Base-by-base conservation (phyloP, 2,329 filamentous ascomycete species). In the Sporothrix inflata region DNA sequence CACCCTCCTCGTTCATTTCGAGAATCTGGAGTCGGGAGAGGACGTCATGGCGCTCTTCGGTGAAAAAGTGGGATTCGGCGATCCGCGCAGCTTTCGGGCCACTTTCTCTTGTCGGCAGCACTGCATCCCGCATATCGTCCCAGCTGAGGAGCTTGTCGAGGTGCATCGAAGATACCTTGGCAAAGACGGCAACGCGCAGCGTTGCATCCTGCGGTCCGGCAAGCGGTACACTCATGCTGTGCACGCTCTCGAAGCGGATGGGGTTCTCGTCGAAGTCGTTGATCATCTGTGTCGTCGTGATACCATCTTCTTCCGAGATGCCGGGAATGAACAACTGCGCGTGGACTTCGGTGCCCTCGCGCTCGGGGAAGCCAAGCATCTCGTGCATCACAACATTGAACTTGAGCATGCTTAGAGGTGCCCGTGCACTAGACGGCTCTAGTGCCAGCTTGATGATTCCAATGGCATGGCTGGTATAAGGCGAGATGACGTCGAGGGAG, bases 351-450 rank as follows among this genome's bases (percentile, higher is more conserved):
- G 93, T 97, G 16, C 96, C 96, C 83, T 99, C 96, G 74, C 95
- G 90, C 82, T 99, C 96, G 0, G 96, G 92, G 77, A 99, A 99
- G 0, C 96, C 96, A 47, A 96, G 84, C 83, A 99, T 89, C 79
- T 98, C 94, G 78, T 97, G 94, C 93, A 99, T 97, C 42, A 98
- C 94, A 5, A 98, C 94, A 78, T 98, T 99, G 83, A 99, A 99
- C 80, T 98, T 99, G 72, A 98, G 84, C 2, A 93, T 98, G 73
- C 93, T 96, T 14, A 93, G 92, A 16, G 96, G 96, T 4, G 94
- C 95, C 77, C 97, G 91, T 1, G 95, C 94, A 65, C 94, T 95
- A 0, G 95, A 98, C 16, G 96, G 96, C 79, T 99, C 96, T 7
- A 99, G 84, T 0, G 95, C 95, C 49, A 99, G 84, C 78, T 94